Base-by-base conservation (phyloP, 257 asterid genomes). In the Eustoma russellianum region DNA sequence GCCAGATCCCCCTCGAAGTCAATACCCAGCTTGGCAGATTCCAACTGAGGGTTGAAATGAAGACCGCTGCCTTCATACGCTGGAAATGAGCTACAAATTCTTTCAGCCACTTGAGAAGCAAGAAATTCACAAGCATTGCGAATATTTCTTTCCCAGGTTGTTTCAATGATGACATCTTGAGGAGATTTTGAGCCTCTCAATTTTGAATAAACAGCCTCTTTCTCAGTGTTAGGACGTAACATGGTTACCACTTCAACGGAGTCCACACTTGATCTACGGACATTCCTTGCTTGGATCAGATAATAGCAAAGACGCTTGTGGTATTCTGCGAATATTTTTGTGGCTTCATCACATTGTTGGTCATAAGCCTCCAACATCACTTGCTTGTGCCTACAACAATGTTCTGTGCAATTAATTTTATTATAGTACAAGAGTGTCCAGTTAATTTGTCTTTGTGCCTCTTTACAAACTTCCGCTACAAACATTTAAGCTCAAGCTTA, bases 271-370 rank as follows among this genome's bases (percentile, higher is more conserved):
- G 82, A 82, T 68, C 82, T 74, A 70, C 75, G 89, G 56, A 87
- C 78, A 64, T 88, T 83, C 74, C 85, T 83, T 61, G 95, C 97
- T 77, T 85, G 88, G 69, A 72, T 83, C 18, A 92, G 88, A 78
- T 88, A 88, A 66, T 69, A 50, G 24, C 76, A 70, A 9, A 92
- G 79, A 51, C 94, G 88, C 65, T 88, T 92, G 77, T 92, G 99
- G 66, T 88, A 92, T 80, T 85, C 99, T 0, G 93, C 78, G 81
- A 85, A 92, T 66, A 92, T 85, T 72, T 81, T 92, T 46, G 95
- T 91, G n/a, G 97, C 99, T 74, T 92, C 99, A 60, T 85, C 88
- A 67, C 97, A 78, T 60, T 85, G 99, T 62, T 85, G 94, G 64
- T 88, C 97, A 79, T 81, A 85, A 70, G 95, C 83, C 75, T 85